These are phyloP conservation scores for Diaporthe eres DNA, from an alignment of 2,329 filamentous ascomycete species.

Conservation along the genomic window DNA sequence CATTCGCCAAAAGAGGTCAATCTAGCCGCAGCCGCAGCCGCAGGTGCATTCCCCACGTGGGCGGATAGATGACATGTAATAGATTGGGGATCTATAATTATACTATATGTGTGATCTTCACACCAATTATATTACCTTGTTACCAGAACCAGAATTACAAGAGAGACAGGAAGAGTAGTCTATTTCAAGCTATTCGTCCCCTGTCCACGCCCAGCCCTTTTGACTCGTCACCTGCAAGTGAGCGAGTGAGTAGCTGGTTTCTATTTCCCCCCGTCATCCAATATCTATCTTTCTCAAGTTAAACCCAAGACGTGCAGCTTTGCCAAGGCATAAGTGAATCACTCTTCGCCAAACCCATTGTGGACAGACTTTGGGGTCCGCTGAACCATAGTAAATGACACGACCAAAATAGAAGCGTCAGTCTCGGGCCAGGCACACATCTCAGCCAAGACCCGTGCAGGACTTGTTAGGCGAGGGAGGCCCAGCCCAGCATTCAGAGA, in stretches of 20 bases:
- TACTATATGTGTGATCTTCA: constrained; percentile 1
- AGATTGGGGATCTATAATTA: neutral
- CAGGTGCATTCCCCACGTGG: neutral
- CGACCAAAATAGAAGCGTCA: constrained; percentile 4
- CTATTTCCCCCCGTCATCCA: neutral
- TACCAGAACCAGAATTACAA: neutral
- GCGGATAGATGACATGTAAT: neutral
- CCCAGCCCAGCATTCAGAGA: constrained; percentile 9
- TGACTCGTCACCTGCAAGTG: neutral
- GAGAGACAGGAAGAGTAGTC: neutral
- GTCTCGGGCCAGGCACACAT: neutral
- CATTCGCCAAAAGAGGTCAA: constrained; percentile 30
- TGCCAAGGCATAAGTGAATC: neutral
- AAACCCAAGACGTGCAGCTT: neutral
- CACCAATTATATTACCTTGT: neutral
- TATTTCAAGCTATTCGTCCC: neutral
- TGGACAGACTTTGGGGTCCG: neutral
- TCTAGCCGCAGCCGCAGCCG: neutral
- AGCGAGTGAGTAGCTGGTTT: neutral
- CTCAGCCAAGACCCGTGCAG: neutral
- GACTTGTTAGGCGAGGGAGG: neutral
- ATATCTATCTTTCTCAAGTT: neutral
- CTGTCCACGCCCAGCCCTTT: neutral
- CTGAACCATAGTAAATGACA: constrained; percentile 9
- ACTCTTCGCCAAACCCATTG: neutral